Percentiles rank a stretch among this genome's conserved stretches.
These are phyloP conservation scores for Geotrichum australiense DNA, from an alignment of 1,139 yeast genomes.

Conservation along the genomic window DNA sequence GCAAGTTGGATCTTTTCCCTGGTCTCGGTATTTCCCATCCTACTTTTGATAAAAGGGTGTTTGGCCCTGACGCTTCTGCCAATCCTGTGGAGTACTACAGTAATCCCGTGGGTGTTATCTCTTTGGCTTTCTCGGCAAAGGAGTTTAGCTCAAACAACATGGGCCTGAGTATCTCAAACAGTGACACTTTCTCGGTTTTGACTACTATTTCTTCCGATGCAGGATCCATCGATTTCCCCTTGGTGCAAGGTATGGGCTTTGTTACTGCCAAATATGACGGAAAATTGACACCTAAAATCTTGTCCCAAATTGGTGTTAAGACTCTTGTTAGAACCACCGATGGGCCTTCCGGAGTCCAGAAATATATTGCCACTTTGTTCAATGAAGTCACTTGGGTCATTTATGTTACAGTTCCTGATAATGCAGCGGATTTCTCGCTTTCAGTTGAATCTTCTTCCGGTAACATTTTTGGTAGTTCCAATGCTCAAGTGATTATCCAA, in stretches of 20 bases:
- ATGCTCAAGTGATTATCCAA: constrained; percentile 51
- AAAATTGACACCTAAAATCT: constrained; percentile 45
- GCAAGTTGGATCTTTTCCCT: constrained; percentile 53
- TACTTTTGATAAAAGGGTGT: constrained; percentile 50
- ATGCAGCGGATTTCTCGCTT: constrained; percentile 37
- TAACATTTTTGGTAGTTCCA: constrained; percentile 29
- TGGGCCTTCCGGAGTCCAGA: constrained; percentile 25
- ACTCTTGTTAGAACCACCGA: constrained; percentile 32
- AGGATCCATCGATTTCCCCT: constrained; percentile 34
- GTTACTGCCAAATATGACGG: constrained; percentile 61
- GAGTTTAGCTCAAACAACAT: constrained; percentile 39
- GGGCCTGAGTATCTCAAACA: constrained; percentile 43
- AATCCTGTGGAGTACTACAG: constrained; percentile 34
- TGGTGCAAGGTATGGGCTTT: constrained; percentile 76
- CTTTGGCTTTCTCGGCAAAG: constrained; percentile 31
- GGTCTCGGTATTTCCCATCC: constrained; percentile 68
- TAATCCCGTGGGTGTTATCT: constrained; percentile 37
- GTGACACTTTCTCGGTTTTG: constrained; percentile 51
- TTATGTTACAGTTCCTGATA: constrained; percentile 47
- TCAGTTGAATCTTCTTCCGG: constrained; percentile 44
- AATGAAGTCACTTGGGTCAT: constrained; percentile 52
- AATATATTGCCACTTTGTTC: constrained; percentile 39
- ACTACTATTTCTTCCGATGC: constrained; percentile 27
- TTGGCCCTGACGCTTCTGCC: constrained; percentile 47
- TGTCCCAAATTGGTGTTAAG: constrained; percentile 49